Base-by-base conservation (phyloP, 371 early-diverging fungal species). In the Batkoa obscura region DNA sequence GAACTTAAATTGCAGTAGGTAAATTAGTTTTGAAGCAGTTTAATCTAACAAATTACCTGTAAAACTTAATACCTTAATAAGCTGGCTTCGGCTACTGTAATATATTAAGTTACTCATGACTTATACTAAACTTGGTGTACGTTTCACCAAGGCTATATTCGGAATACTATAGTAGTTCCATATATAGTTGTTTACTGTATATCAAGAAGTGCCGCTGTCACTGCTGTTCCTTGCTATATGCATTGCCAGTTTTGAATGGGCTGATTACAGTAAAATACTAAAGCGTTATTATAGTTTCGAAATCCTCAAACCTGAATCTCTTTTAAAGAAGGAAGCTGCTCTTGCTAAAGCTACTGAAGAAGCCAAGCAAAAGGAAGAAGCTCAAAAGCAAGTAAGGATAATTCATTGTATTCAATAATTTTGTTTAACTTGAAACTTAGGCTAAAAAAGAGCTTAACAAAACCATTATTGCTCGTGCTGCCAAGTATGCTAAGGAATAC, bases 401-500 rank as follows among this genome's bases (percentile, higher is more conserved):
- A 66, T 80, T 75, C 46, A 74, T 68, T 50, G 70, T 70, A 82
- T 83, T 84, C 83, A 67, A 54, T 39, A 37, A 58, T 39, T 31
- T 48, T 38, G 23, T 46, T 41, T 42, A 43, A 50, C 23, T 31
- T 50, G 38, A 47, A 12, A 41, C 17, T 37, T 56, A 30, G 23
- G 5, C 2, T 46, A n/a, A 36, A 17, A 43, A 39, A 30, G 23
- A 8, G 17, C 32, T 54, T 13, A 33, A 32, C 32, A 10, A 43
- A 47, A 15, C 63, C 35, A 83, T 94, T 78, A 91, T 92, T 87
- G 90, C 92, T 81, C 92, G 96, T 63, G 96, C 97, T 61, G 90
- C 90, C 75, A 79, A 87, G 80, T 83, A 96, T 75, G 80, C 84
- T 69, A 81, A 84, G 67, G 97, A 98, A 78, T 95, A 96, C 90